These are phyloP conservation scores for Chrysosporium queenslandicum DNA, from an alignment of 2,329 filamentous ascomycete genomes.

Conservation along the genomic window DNA sequence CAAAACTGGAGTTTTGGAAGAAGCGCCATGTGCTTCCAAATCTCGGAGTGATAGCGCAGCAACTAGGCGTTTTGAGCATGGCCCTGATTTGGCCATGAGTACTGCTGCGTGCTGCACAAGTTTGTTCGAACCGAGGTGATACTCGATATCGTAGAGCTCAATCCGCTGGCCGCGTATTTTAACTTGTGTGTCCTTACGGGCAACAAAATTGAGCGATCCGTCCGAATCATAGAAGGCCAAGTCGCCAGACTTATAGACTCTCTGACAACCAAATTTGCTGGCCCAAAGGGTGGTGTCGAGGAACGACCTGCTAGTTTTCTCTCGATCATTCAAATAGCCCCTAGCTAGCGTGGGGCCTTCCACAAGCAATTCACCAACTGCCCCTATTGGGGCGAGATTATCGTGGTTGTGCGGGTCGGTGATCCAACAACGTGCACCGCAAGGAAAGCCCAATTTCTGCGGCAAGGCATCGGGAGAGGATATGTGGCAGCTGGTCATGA, in stretches of 20 bases:
- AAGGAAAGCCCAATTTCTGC: constrained; percentile 15
- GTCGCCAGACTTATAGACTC: constrained; percentile 20
- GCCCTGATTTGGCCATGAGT: constrained; percentile 29
- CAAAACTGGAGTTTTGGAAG: background rate
- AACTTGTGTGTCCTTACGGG: constrained; percentile 23
- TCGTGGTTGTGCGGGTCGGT: constrained; percentile 22
- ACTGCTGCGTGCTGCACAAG: constrained; percentile 29
- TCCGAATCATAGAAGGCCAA: constrained; percentile 17
- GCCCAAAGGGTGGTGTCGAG: constrained; percentile 19
- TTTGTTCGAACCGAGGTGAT: background rate
- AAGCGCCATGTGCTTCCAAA: background rate
- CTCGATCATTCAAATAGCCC: constrained; percentile 27
- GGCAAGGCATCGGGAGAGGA: background rate
- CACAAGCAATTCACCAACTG: constrained; percentile 33
- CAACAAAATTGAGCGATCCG: constrained; percentile 18
- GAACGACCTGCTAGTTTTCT: constrained; percentile 18
- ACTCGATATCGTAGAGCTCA: constrained; percentile 22
- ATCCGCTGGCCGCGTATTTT: constrained; percentile 22
- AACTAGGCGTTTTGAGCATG: constrained; percentile 25
- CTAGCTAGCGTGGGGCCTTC: constrained; percentile 31
- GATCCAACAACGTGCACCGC: constrained; percentile 22
- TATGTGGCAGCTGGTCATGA: background rate
- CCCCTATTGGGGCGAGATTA: constrained; percentile 16
- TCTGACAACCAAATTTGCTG: constrained; percentile 21
- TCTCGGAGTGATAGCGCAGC: constrained; percentile 25